These are phyloP conservation scores for Luzula sylvatica DNA, from an alignment of 176 grass and related monocot genomes.

Conservation along the genomic window DNA sequence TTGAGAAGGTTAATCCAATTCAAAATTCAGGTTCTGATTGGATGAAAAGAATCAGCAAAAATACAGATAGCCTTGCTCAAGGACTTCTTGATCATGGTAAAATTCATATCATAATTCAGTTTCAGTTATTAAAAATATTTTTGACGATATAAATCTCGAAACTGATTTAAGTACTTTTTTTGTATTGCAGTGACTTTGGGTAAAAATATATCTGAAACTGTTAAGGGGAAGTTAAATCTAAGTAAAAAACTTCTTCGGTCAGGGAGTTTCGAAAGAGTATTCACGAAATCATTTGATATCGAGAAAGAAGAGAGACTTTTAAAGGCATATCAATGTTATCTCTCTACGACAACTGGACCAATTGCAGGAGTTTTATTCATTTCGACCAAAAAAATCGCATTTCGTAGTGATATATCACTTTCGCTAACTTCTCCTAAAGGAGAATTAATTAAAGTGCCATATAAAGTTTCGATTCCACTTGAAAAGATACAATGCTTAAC, in stretches of 20 bases:
- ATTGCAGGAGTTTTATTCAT: slow-evolving; percentile 77
- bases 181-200: slow-evolving; percentile 27
- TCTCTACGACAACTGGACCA: slow-evolving; percentile 65
- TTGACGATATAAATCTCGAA: too few species aligned
- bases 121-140: too few species aligned
- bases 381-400: slow-evolving; percentile 54
- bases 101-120: too few species aligned
- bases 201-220: slow-evolving; percentile 41
- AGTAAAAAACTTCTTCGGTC: slow-evolving; percentile 48
- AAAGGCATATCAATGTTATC: slow-evolving; percentile 67
- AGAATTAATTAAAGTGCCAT: slow-evolving; percentile 37
- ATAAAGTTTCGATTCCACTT: slow-evolving; percentile 80
- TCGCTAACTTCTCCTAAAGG: slow-evolving; percentile 32
- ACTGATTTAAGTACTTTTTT: background rate
- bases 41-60: background rate
- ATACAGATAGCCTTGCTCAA: background rate
- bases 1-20: slow-evolving; percentile 19
- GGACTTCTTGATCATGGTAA: background rate
- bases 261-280: slow-evolving; percentile 68
- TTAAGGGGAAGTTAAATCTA: slow-evolving; percentile 65
- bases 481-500: slow-evolving; percentile 33
- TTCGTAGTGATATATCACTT: slow-evolving; percentile 61
- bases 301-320: slow-evolving; percentile 49
- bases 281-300: slow-evolving; percentile 54
- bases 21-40: background rate